These are phyloP conservation scores for Macaranga tanarius DNA, from an alignment of 441 rosid species.

Conservation along the genomic window DNA sequence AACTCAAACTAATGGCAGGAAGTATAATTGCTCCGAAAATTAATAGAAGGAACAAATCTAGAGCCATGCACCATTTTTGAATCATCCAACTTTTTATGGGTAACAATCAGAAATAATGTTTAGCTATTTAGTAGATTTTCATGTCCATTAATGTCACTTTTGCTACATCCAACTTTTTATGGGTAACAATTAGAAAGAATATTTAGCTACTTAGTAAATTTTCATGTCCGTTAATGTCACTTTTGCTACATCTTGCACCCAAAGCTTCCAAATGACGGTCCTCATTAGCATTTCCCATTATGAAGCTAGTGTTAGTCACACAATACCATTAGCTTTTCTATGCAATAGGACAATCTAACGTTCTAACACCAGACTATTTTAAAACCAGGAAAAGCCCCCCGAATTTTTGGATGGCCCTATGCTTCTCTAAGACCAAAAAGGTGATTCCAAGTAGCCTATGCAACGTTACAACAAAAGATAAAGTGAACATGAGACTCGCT, in stretches of 20 bases:
- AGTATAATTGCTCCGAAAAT: neutral
- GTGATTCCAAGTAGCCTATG: neutral
- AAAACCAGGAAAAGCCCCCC: neutral
- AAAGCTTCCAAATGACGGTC: neutral
- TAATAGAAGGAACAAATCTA: constrained; percentile 7
- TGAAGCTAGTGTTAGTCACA: neutral
- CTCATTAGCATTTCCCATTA: too few relatives aligned
- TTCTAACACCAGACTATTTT: neutral
- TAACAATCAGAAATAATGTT: neutral
- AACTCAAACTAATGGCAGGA: neutral
- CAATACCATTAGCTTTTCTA: neutral
- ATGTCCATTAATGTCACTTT: neutral
- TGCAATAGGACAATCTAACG: neutral
- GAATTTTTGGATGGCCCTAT: too few relatives aligned
- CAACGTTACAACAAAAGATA: neutral
- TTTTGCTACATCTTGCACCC: neutral
- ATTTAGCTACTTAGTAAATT: neutral
- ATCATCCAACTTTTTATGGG: neutral
- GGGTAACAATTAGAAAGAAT: neutral
- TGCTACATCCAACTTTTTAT: neutral
- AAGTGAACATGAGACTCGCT: neutral
- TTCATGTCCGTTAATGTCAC: neutral
- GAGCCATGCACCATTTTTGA: neutral
- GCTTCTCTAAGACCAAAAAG: neutral
- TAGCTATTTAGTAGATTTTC: neutral